Evolutionary conservation across 2,329 filamentous ascomycete species (phyloP).

Genomic region (Sclerotinia trifoliorum): DNA sequence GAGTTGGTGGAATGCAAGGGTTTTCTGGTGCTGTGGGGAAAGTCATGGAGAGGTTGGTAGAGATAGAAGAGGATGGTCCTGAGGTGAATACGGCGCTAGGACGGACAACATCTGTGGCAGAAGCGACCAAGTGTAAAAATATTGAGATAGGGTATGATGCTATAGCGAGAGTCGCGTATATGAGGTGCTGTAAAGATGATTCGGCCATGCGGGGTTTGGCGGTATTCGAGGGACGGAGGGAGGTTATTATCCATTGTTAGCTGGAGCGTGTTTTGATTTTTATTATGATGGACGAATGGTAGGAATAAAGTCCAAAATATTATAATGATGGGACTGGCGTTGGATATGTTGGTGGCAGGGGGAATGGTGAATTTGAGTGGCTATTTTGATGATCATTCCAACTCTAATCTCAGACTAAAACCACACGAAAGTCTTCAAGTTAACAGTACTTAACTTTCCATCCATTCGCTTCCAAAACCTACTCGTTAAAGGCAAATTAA

Average conservation of each 20-base stretch:
- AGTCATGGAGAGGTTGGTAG: slow-evolving; percentile 14
- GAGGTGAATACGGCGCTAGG: neutral
- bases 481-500: too few relatives aligned
- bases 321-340: neutral
- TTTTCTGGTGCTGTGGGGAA: slow-evolving; percentile 9
- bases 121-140: neutral
- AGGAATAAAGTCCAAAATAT: neutral
- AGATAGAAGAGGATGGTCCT: slow-evolving; percentile 2
- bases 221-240: neutral
- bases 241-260: slow-evolving; percentile 5
- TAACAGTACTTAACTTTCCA: too few relatives aligned
- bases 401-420: too few relatives aligned
- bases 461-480: too few relatives aligned
- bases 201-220: too few relatives aligned
- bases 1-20: neutral
- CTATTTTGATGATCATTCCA: too few relatives aligned
- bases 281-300: neutral
- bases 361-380: neutral
- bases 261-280: neutral
- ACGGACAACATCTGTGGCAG: neutral
- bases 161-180: neutral
- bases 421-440: too few relatives aligned
- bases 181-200: neutral
- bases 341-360: neutral
- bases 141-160: slow-evolving; percentile 17